phyloP scores from a whole-genome alignment of 306 rosid species.

The Begonia loranthoides region DNA sequence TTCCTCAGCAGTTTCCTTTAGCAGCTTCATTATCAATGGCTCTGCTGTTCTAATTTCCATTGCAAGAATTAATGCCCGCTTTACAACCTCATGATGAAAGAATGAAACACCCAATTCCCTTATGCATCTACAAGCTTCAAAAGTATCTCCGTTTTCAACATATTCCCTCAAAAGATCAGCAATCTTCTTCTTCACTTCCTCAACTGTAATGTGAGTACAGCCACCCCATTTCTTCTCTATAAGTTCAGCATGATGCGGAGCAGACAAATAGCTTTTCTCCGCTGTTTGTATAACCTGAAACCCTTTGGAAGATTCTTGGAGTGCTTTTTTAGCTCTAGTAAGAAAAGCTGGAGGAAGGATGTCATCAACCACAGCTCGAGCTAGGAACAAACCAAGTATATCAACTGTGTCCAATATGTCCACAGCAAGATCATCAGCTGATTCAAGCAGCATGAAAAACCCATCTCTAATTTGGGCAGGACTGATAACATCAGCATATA shows the following conservation, averaged over 20 bases:
- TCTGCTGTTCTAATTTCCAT: slow-evolving; percentile 57
- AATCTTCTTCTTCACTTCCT: slow-evolving; percentile 87
- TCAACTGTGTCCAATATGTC: slow-evolving; percentile 92
- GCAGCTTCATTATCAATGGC: slow-evolving; percentile 43
- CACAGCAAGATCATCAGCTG: slow-evolving; percentile 95
- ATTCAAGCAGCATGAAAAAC: slow-evolving; percentile 80
- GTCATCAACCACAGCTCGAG: slow-evolving; percentile 99
- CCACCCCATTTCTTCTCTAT: slow-evolving; percentile 97
- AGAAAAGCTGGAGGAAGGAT: slow-evolving; percentile 92
- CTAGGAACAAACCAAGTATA: slow-evolving; percentile 82
- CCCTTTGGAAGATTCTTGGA: slow-evolving; percentile 83
- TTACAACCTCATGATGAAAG: slow-evolving; percentile 68
- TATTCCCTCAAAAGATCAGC: slow-evolving; percentile 1
- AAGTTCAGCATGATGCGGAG: slow-evolving; percentile 98
- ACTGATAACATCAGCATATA: slow-evolving; percentile 89
- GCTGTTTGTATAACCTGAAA: slow-evolving; percentile 69
- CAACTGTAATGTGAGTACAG: slow-evolving; percentile 23
- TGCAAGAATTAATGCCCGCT: slow-evolving; percentile 67
- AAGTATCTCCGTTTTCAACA: slow-evolving; percentile 1
- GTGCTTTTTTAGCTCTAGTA: slow-evolving; percentile 72
- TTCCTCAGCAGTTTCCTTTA: slow-evolving; percentile 56
- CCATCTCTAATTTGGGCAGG: slow-evolving; percentile 92
- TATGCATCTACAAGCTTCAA: slow-evolving; percentile 51
- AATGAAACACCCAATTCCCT: slow-evolving; percentile 70
- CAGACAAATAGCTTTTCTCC: slow-evolving; percentile 93